Base-by-base conservation (phyloP, 352 stramenopile species). In the Globisporangium megalacanthum region DNA sequence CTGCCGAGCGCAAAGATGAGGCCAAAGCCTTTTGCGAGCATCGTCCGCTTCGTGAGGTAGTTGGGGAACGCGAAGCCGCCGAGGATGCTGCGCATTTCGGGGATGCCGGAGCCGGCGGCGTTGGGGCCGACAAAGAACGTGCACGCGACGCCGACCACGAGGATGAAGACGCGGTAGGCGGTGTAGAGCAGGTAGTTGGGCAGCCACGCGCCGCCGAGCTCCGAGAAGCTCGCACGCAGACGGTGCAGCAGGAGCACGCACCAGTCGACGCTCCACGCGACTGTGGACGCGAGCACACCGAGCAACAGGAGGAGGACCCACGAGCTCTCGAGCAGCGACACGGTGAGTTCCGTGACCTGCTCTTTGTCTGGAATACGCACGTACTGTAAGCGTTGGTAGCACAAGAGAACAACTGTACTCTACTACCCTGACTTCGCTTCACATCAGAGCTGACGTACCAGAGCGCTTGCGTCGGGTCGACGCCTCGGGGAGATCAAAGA, bases 21-120 rank as follows among this genome's bases (percentile, higher is more conserved):
- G 0, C 79, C 81, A 10, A 84, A 57, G n/a, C 68, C 70, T 71
- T 93, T 93, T 52, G 79, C 71, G 1, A 88, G 49, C 47, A 91
- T 64, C 52, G 80, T 81, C 19, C 72, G 66, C 7, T 64, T 73
- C 17, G 75, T 76, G 1, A 93, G 64, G 53, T 89, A 93, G 56
- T 86, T 71, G 0, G 75, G 74, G 52, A 78, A 68, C n/a, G 77
- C 69, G 58, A 91, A 90, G 19, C 83, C 79, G 31, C 77, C 72
- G 15, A 93, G 59, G 53, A 93, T 89, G 51, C 73, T 88, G 36
- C 77, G 77, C 78, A 93, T 91, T 65, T 91, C 79, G 3, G 83
- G 83, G 36, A 93, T 93, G 0, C 83, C 83, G 2, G 80, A 91
- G 1, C 83, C 83, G 0, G 77, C 76, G 22, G 79, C 79, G 56